Conservation (phyloP, 2,329 filamentous ascomycete genomes). For the Laburnicola sp. region DNA sequence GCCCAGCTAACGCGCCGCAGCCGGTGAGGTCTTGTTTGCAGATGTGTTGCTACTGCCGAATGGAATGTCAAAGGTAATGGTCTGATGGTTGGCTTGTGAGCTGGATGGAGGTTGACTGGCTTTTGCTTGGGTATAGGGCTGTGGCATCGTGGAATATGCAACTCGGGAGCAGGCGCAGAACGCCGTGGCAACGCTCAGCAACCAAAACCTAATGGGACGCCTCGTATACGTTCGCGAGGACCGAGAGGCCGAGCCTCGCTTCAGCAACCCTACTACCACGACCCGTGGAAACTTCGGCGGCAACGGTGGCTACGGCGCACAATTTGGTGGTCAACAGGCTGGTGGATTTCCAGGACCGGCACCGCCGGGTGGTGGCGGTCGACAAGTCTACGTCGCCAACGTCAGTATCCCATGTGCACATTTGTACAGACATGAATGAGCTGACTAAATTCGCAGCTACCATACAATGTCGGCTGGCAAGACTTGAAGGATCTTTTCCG, state of each 20-base stretch:
- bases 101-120: conserved; percentile 99
- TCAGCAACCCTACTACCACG: conserved; percentile 70
- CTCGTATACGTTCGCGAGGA: conserved; percentile 99
- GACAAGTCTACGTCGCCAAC: conserved; percentile 97
- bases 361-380: conserved; percentile 65
- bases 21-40: conserved; percentile 98
- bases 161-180: conserved; percentile 98
- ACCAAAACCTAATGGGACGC: conserved; percentile 97
- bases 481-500: conserved; percentile 98
- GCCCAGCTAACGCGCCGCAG: conserved; percentile 57
- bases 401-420: conserved; percentile 66
- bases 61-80: conserved; percentile 99
- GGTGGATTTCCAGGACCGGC: conserved; percentile 51
- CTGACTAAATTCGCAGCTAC: conserved; percentile 66
- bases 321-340: conserved; percentile 36
- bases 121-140: conserved; percentile 95
- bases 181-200: conserved; percentile 96
- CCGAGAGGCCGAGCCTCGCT: conserved; percentile 95
- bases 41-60: conserved; percentile 99
- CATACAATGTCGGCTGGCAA: conserved; percentile 97
- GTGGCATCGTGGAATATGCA: conserved; percentile 99
- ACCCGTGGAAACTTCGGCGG: conserved; percentile 56
- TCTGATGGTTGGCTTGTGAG: conserved; percentile 73
- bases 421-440: conserved; percentile 20
- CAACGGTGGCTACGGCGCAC: conserved; percentile 32